Base-by-base conservation (phyloP, 257 asterid genomes). In the Scutellaria barbata region DNA sequence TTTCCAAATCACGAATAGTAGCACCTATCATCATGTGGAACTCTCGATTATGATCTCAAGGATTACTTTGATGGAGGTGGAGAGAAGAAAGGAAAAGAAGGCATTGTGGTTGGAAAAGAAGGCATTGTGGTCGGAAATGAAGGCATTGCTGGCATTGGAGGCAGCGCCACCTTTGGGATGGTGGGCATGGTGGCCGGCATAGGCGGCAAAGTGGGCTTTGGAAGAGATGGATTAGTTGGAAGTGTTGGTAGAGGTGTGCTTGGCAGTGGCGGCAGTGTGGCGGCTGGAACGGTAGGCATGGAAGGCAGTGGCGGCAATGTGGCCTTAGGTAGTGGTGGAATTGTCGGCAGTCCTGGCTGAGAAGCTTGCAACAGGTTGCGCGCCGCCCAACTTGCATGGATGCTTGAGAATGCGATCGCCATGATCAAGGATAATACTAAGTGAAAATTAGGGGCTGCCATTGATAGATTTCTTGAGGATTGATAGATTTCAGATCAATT, bases 1-100 rank as follows among this genome's bases (percentile, higher is more conserved):
- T 17, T 52, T 7, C 7, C n/a, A 25, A 64, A 3, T 13, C 17
- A n/a, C 16, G 1, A 17, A 66, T 8, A 1, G 18, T 16, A 9
- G 9, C 14, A 53, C 20, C 12, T 9, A 13, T 10, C 2, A 10
- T n/a, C 8, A 0, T 14, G n/a, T 8, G 22, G 35, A 30, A 30
- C 4, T 30, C 35, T 3, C 35, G 35, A 30, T 9, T 16, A 11
- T 12, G 17, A 10, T 33, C 52, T 52, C 10, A 39, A 51, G 22
- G 17, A 52, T 54, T 45, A 75, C 58, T 57, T 64, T 46, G 79
- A 81, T 14, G 83, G 79, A 43, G 78, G 78, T 3, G 83, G 76
- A 0, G 84, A 17, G 64, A 45, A 78, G 67, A 59, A 56, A 30
- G 84, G 84, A 20, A 76, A 17, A 35, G 77, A 43, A 54, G 79